A percentile compares a stretch with the other conserved stretches of the same genome.
These are phyloP conservation scores for Fusarium denticulatum DNA, from an alignment of 2,329 filamentous ascomycete species.

Conservation along the genomic window DNA sequence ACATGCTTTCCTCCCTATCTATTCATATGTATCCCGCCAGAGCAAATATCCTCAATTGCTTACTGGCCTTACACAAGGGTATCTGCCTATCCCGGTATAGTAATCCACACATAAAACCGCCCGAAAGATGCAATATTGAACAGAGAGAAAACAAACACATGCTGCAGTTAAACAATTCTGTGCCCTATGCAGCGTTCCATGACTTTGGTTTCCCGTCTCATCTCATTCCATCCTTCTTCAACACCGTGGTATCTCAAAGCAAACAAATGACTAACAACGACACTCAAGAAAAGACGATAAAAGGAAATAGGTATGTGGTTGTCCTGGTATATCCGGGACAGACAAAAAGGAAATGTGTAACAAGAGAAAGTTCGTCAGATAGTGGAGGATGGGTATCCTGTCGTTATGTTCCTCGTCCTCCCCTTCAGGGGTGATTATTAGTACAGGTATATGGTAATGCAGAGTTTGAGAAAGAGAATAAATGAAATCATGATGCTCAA, in stretches of 20 bases:
- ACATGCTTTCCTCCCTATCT: slow-evolving; percentile 19
- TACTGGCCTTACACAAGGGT: slow-evolving; percentile 26
- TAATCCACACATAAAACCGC: slow-evolving; percentile 21
- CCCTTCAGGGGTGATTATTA: slow-evolving; percentile 38
- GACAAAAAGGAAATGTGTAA: slow-evolving; percentile 19
- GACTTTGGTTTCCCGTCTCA: slow-evolving; percentile 21
- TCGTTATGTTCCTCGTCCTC: slow-evolving; percentile 41
- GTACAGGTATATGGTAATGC: slow-evolving; percentile 36
- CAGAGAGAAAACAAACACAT: slow-evolving; percentile 18
- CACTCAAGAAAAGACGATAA: background rate
- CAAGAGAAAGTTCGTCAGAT: slow-evolving; percentile 35
- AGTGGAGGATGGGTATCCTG: slow-evolving; percentile 38
- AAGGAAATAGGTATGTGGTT: slow-evolving; percentile 22
- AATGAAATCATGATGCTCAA: slow-evolving; percentile 33
- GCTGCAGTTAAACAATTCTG: slow-evolving; percentile 19
- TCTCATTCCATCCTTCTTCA: slow-evolving; percentile 38
- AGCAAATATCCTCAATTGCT: slow-evolving; percentile 1
- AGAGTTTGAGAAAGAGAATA: slow-evolving; percentile 11
- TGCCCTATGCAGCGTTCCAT: slow-evolving; percentile 13
- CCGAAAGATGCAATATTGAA: slow-evolving; percentile 35
- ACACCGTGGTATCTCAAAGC: slow-evolving; percentile 45
- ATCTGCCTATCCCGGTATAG: slow-evolving; percentile 37
- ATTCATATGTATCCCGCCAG: slow-evolving; percentile 21
- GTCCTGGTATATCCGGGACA: slow-evolving; percentile 10
- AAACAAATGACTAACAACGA: slow-evolving; percentile 28